Evolutionary conservation across 192 early-diverging fungal genomes (phyloP).

Genomic region (Globomyces pollinis-pini): DNA sequence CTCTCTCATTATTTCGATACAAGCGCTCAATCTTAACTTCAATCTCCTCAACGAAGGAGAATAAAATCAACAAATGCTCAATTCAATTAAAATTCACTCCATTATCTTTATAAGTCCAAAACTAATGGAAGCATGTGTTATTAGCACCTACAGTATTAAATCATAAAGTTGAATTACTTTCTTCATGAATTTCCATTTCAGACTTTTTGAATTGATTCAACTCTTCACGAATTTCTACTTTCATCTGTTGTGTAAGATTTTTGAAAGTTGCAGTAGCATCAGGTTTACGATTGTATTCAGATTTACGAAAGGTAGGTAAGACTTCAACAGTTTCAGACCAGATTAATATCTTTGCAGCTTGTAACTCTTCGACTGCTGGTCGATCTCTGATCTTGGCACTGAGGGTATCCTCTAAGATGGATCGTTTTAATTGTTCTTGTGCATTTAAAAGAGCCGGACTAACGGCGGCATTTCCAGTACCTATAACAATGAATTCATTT

Average conservation of each 20-base stretch:
- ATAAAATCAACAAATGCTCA: no score
- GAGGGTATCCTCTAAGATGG: conserved; percentile 36
- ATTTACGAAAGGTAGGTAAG: conserved; percentile 50
- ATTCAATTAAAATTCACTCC: no score
- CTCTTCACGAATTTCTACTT: conserved; percentile 84
- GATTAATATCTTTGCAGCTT: conserved; percentile 23
- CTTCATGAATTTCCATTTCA: conserved; percentile 85
- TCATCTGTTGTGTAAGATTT: conserved; percentile 75
- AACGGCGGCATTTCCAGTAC: conserved; percentile 12
- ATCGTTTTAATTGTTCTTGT: conserved; percentile 33
- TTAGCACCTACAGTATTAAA: conserved; percentile 6
- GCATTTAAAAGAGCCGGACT: conserved; percentile 34
- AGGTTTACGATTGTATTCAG: conserved; percentile 84
- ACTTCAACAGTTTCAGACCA: conserved; percentile 50
- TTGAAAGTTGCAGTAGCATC: conserved; percentile 72
- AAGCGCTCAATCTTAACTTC: no score
- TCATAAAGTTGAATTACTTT: conserved; percentile 21
- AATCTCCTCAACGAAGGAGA: no score
- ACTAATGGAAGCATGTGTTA: conserved; percentile 17
- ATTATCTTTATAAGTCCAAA: no score
- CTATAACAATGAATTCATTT: no score
- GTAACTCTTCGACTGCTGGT: conserved; percentile 37
- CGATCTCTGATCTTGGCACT: conserved; percentile 37
- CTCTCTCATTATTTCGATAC: no score
- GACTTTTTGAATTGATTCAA: conserved; percentile 88